Base-by-base conservation (phyloP, 768 basidiomycete genomes). In the Porpolomopsis calyptriformis region DNA sequence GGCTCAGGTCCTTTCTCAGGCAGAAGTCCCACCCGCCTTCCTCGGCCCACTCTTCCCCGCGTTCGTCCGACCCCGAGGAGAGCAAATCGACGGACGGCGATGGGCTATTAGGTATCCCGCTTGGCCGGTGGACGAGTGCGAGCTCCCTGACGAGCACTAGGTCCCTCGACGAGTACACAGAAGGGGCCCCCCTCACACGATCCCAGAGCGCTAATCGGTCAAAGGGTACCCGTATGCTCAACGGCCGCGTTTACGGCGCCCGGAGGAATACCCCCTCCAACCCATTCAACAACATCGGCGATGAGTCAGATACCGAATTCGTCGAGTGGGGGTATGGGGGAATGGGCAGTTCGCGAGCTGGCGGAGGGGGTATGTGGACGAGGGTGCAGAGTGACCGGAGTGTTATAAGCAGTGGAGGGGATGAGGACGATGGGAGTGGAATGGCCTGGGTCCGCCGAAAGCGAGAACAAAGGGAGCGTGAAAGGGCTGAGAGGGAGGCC, bases 291-390 rank as follows among this genome's bases (percentile, higher is more conserved):
- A 79, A 70, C 47, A 78, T 69, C 11, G 69, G 70, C 4, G 78
- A 79, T 23, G 75, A 80, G 0, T 47, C 56, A 4, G 85, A 87
- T 50, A 83, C 84, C 25, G 83, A 83, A 57, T 93, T 93, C 53
- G 86, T 90, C 12, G 90, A 93, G 61, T 93, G 90, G 90, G 90
- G 90, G 0, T 86, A 84, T 48, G 85, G 85, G 25, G 85, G 85
- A 2, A 82, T 90, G 82, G 89, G 89, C 22, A 74, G 73, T 27
- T 72, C 74, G 0, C 64, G 64, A 23, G 69, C 68, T 2, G 69
- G 64, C 36, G 66, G 65, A 1, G 67, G 64, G 35, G 63, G 65
- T 9, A 56, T 62, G 43, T 71, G 63, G 66, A 65, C 59, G 22
- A 52, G 63, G 20, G 35, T 72, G 4, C 65, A 68, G 46, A 60